Percentiles rank a stretch among this genome's conserved stretches.
These are phyloP conservation scores for Stagonosporopsis tanaceti DNA, from an alignment of 2,329 filamentous ascomycete species.

Conservation along the genomic window DNA sequence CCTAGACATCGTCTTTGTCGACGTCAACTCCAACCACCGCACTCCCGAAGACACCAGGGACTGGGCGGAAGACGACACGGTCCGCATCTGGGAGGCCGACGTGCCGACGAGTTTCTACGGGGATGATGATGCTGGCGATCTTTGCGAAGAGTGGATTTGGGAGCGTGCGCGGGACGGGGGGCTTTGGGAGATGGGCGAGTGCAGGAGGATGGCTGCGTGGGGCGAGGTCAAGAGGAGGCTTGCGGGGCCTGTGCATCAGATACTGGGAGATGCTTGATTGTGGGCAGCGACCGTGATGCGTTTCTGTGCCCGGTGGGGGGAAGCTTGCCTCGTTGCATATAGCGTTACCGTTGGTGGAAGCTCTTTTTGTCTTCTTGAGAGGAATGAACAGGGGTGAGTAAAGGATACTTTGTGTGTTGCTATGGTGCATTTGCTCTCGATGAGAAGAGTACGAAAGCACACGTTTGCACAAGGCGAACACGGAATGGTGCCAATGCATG, in stretches of 20 bases:
- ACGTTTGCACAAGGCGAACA: background rate
- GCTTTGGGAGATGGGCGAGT: conserved; percentile 28
- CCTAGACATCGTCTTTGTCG: conserved; percentile 38
- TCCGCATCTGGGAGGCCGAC: conserved; percentile 39
- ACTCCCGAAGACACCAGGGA: conserved; percentile 29
- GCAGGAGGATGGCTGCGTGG: conserved; percentile 34
- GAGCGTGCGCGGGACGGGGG: conserved; percentile 31
- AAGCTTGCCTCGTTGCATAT: too few relatives aligned
- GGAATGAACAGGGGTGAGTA: too few relatives aligned
- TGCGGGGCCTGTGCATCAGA: conserved; percentile 22
- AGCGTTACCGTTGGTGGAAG: too few relatives aligned
- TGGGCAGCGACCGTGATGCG: too few relatives aligned
- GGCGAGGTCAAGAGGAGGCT: conserved; percentile 23
- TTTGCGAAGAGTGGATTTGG: conserved; percentile 41
- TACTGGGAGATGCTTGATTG: background rate
- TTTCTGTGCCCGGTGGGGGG: too few relatives aligned
- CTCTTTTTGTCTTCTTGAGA: too few relatives aligned
- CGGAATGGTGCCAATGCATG: too few relatives aligned
- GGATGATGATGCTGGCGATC: conserved; percentile 30
- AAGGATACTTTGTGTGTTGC: too few relatives aligned
- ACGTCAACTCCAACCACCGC: conserved; percentile 35
- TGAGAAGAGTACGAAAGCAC: background rate
- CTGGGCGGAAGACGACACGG: conserved; percentile 32
- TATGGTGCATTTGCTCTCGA: too few relatives aligned
- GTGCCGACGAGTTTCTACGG: conserved; percentile 41